These are phyloP conservation scores for Dicorynia guianensis DNA, from an alignment of 306 rosid genomes.

Conservation along the genomic window DNA sequence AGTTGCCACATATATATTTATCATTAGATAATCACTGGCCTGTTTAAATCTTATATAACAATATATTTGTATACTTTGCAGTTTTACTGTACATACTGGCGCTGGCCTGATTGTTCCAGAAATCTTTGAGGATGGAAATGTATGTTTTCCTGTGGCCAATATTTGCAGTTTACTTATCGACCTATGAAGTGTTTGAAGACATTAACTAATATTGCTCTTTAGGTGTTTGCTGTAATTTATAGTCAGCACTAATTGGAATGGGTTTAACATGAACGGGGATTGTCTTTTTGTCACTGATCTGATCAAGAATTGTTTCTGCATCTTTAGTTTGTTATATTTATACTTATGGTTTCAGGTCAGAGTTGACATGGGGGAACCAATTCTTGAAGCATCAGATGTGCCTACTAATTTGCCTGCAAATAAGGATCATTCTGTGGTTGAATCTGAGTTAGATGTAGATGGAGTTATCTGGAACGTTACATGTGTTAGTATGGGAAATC, in stretches of 20 bases:
- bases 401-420: conserved; percentile 77
- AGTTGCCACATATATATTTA: conserved; percentile 10
- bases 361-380: conserved; percentile 97
- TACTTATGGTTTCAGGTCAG: conserved; percentile 66
- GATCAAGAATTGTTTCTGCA: conserved; percentile 7
- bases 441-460: conserved; percentile 71
- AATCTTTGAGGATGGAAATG: conserved; percentile 81
- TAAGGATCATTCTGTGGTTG: conserved; percentile 66
- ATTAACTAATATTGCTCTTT: conserved; percentile 19
- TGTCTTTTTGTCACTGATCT: conserved; percentile 21
- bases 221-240: conserved; percentile 9
- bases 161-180: conserved; percentile 34
- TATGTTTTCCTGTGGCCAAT: conserved; percentile 32
- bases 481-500: conserved; percentile 99
- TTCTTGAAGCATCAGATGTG: conserved; percentile 81
- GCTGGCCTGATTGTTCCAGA: conserved; percentile 94
- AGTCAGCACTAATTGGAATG: conserved; percentile 9
- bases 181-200: conserved; percentile 13
- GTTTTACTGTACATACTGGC: conserved; percentile 87
- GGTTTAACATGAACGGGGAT: not conserved
- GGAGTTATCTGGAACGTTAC: conserved; percentile 89
- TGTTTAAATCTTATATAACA: conserved; percentile 25
- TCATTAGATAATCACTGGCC: not conserved
- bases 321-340: conserved; percentile 28
- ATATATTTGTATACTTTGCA: conserved; percentile 35